Evolutionary conservation across 495 filamentous ascomycete genomes (phyloP), one percentile per base, ranked within the genome.

Genomic region (Talaromyces nanjingensis): DNA sequence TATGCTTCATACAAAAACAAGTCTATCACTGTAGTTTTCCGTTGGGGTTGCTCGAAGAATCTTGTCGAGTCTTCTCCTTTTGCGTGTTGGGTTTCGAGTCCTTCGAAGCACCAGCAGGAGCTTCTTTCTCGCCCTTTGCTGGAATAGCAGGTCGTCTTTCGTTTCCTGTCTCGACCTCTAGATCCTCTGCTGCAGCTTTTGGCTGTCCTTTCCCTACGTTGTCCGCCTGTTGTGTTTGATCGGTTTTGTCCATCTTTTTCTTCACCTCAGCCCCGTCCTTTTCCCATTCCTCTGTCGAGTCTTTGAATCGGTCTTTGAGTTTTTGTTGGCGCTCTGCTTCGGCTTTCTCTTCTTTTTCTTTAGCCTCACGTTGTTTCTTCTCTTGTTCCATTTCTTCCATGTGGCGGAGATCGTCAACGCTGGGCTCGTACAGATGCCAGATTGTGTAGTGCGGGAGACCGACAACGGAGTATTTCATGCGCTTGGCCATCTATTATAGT

Each of bases 341-440:
- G 57, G 89, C 84, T 20, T 82, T 82, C 39, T 86, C 83, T 66
- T 93, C 87, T 66, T 84, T 81, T 66, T 92, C 89, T 73, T 90
- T 89, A 8, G 81, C 74, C 71, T 96, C 92, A 31, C 83, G 86
- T 29, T 83, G 85, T 63, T 86, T 78, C 33, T 86, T 84, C 68
- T 96, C 92, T 63, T 84, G 74, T 68, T 96, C 91, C 91, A 96
- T 96, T 77, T 96, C 89, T 80, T 91, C 93, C 96, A 99, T 99
- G 67, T 97, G 96, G 59, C 90, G 87, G 59, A 98, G 89, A 69
- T 99, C 96, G 69, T 99, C 96, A 11, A 96, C 91, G 65, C 91
- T 96, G 12, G 96, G 96, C 73, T 99, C 96, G 78, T 99, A 99
- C 59, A 97, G 80, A 87, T 99, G 96, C 96, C 96, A 99, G 63